Base-by-base conservation (phyloP, 768 basidiomycete species). In the Lactifluus volemus region DNA sequence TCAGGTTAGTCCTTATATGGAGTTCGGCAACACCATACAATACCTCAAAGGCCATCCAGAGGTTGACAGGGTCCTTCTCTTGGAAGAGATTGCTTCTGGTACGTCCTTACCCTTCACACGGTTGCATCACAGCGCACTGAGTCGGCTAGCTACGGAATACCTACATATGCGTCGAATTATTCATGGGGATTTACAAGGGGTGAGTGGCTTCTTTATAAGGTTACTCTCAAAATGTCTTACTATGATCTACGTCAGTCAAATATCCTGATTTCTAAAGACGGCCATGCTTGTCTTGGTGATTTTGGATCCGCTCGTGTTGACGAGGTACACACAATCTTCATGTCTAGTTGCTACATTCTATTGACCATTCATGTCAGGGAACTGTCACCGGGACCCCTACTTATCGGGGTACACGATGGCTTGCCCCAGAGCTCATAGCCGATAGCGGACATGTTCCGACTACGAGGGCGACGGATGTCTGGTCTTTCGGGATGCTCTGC, bases 401-500 rank as follows among this genome's bases (percentile, higher is more conserved):
- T 25, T 29, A 66, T 42, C 51, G 47, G 10, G 55, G 52, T 19
- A 21, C 56, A 10, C 42, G 66, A 34, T 63, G 65, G 59, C 60
- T 63, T 19, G 64, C 62, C n/a, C 63, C 63, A 12, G 62, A 65
- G 15, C 58, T 65, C 15, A 32, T 64, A 21, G 34, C 41, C n/a
- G 49, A 60, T 4, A 47, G 49, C 25, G 5, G 30, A 17, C 29
- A 25, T 45, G 42, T 56, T 9, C 51, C 45, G n/a, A 65, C 50
- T n/a, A 49, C 55, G 25, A 76, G 71, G 15, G 65, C 73, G 49
- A 77, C 76, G 8, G 79, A 80, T 65, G 72, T 80, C 8, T 81
- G 80, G 80, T 76, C 76, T 30, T 78, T 79, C 61, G 79, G 72
- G 11, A 79, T 80, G 75, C 67, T 78, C 5, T 76, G 75, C 59